These are phyloP conservation scores for Schizosaccharomyces cryophilus DNA, from an alignment of 805 yeast species.

Conservation along the genomic window DNA sequence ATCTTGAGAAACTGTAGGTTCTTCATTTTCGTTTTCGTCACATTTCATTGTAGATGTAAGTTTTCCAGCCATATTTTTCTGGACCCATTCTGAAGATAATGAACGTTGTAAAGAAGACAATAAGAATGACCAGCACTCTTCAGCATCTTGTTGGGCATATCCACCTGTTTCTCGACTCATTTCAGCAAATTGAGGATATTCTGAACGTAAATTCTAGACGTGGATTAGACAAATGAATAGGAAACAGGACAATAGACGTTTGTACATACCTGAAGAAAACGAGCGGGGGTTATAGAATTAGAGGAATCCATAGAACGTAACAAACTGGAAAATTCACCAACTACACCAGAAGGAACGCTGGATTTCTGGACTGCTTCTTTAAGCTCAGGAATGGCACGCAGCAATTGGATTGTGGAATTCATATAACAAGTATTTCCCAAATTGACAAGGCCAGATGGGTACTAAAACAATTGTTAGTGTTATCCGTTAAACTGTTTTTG, in stretches of 20 bases:
- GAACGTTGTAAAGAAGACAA: slow-evolving; percentile 15
- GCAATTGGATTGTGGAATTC: slow-evolving; percentile 42
- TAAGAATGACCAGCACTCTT: slow-evolving; percentile 74
- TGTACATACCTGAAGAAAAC: not conserved
- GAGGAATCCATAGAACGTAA: not conserved
- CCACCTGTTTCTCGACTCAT: slow-evolving; percentile 28
- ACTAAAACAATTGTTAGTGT: not conserved
- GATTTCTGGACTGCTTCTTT: slow-evolving; percentile 19
- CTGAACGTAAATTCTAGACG: slow-evolving; percentile 4
- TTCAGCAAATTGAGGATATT: slow-evolving; percentile 78
- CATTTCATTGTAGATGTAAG: slow-evolving; percentile 43
- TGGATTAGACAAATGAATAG: no score
- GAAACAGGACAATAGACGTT: no score
- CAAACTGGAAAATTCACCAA: not conserved
- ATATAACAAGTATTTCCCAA: slow-evolving; percentile 60
- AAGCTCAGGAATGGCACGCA: slow-evolving; percentile 25
- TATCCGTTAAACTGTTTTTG: no score
- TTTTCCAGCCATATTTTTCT: slow-evolving; percentile 36
- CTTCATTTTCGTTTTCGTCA: slow-evolving; percentile 27
- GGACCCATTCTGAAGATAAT: slow-evolving; percentile 16
- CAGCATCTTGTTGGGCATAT: slow-evolving; percentile 93
- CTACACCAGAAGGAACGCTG: not conserved
- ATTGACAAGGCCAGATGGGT: slow-evolving; percentile 43
- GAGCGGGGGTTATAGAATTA: not conserved
- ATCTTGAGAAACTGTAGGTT: slow-evolving; percentile 23